A percentile compares a stretch with the other conserved stretches of the same genome.
phyloP scores from a whole-genome alignment of 2,329 filamentous ascomycete species.

The Akanthomyces dipterigenus region DNA sequence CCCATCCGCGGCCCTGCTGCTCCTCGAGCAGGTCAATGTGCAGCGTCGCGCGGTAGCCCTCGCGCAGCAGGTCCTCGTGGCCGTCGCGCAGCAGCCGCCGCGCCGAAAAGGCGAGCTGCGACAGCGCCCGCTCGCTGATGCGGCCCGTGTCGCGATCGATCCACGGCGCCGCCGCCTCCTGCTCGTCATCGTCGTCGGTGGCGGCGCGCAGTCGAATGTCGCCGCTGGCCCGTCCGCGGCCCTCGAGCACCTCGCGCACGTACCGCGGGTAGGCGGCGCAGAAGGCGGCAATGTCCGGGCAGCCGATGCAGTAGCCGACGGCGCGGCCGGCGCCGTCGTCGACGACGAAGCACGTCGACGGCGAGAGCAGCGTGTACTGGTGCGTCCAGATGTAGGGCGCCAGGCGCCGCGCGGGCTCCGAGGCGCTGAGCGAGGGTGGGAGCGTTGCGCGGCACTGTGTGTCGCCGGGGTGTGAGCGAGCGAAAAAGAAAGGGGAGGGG shows the following conservation, averaged over 20 bases:
- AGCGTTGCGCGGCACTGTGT: constrained; percentile 41
- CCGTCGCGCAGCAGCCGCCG: constrained; percentile 32
- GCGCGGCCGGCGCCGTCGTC: constrained; percentile 38
- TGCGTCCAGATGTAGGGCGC: constrained; percentile 47
- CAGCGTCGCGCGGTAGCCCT: constrained; percentile 36
- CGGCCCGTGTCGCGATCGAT: constrained; percentile 17
- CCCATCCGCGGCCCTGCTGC: constrained; percentile 39
- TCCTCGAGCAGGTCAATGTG: constrained; percentile 41
- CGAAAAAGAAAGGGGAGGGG: not conserved
- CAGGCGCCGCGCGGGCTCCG: constrained; percentile 28
- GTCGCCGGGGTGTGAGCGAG: not conserved
- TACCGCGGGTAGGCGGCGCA: constrained; percentile 32
- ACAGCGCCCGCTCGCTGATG: constrained; percentile 25
- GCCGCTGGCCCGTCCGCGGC: constrained; percentile 2
- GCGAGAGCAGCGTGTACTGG: constrained; percentile 41
- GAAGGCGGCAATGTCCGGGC: constrained; percentile 36
- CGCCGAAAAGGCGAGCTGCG: constrained; percentile 36
- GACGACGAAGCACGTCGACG: constrained; percentile 39
- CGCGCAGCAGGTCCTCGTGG: constrained; percentile 27
- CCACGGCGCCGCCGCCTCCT: constrained; percentile 27
- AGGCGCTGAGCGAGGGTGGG: constrained; percentile 33
- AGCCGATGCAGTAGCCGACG: constrained; percentile 45
- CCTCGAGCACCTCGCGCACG: constrained; percentile 27
- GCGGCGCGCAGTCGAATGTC: not conserved
- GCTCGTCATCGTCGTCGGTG: constrained; percentile 18